A percentile compares a stretch with the other conserved stretches of the same genome.
Evolutionary conservation across 352 stramenopile species (phyloP).

Genomic region (Pythium phragmiticola): DNA sequence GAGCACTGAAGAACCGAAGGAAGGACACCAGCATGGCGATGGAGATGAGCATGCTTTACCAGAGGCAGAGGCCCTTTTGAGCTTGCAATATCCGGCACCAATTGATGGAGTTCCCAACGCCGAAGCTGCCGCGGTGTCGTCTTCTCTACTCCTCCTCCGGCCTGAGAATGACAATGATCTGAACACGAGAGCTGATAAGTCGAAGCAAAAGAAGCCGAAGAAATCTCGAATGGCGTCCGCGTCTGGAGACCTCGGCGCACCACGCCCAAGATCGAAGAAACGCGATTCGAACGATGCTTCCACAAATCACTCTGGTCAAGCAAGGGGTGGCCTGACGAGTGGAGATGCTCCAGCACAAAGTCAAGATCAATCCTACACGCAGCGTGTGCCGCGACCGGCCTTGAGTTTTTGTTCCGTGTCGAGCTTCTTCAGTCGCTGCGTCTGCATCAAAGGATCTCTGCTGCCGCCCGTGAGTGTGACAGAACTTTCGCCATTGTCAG

Average conservation of each 20-base stretch:
- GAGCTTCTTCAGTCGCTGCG: conserved; percentile 2
- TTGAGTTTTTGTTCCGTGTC: neutral
- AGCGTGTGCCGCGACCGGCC: too few species aligned
- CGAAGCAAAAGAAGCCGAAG: conserved; percentile 8
- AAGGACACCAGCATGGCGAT: neutral
- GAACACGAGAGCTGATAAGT: neutral
- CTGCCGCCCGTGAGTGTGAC: neutral
- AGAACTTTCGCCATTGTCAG: conserved; percentile 8
- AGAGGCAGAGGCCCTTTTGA: conserved; percentile 8
- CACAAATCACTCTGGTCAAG: neutral
- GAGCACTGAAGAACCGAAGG: neutral
- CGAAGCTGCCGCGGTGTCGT: conserved; percentile 28
- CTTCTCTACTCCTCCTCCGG: conserved; percentile 39
- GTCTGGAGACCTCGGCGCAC: too few species aligned
- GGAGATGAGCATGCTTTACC: neutral
- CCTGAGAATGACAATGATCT: conserved; percentile 4
- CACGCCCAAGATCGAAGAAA: neutral
- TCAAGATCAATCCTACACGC: neutral
- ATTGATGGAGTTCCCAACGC: conserved; percentile 24
- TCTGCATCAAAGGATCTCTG: conserved; percentile 16
- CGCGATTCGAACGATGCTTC: neutral
- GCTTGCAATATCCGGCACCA: neutral
- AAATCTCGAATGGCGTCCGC: neutral
- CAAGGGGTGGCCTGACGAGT: neutral
- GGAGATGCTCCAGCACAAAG: neutral